Evolutionary conservation across 306 rosid species (phyloP), one percentile per base, ranked within the genome.

Genomic region (Castanea sativa): DNA sequence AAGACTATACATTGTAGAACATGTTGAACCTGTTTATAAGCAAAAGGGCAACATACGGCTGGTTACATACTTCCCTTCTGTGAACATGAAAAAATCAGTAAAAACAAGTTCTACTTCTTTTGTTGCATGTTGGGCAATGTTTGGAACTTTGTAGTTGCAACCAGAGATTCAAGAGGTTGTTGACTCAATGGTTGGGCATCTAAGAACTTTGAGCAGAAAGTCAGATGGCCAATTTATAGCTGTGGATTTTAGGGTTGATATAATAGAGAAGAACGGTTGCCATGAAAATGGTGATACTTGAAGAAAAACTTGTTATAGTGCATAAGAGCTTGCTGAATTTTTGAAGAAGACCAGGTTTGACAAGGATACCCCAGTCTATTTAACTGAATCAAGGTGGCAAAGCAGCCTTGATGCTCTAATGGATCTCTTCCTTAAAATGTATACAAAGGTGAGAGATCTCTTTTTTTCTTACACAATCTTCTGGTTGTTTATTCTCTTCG

Each of bases 361-460:
- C n/a, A 91, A 95, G 88, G 97, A 90, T 67, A 92, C 99, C 56
- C 89, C 97, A 27, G 79, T 95, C 30, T 95, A 95, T 83, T 86
- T 95, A 80, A 95, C 99, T 71, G 91, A 92, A 85, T 88, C 99
- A 41, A 93, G 91, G 78, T 93, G 99, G 99, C 92, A 89, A 76
- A 79, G 80, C 82, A 88, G 93, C 87, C 94, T 95, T 65, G 97
- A 91, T 80, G 86, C 86, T 84, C 91, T 95, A 56, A 95, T 93
- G 88, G 99, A 95, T 78, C 58, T 89, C 80, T 93, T 91, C 82
- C 99, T 96, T 16, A 95, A 91, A 85, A 91, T 97, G 29, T 93
- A 95, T 52, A 91, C 90, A 20, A 91, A 95, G 98, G 97, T 91
- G 74, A 82, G 85, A 20, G 51, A 7, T 41, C 78, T 75, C 57